A percentile compares a stretch with the other conserved stretches of the same genome.
These are phyloP conservation scores for Kwoniella shandongensis DNA, from an alignment of 768 basidiomycete species.

Conservation along the genomic window DNA sequence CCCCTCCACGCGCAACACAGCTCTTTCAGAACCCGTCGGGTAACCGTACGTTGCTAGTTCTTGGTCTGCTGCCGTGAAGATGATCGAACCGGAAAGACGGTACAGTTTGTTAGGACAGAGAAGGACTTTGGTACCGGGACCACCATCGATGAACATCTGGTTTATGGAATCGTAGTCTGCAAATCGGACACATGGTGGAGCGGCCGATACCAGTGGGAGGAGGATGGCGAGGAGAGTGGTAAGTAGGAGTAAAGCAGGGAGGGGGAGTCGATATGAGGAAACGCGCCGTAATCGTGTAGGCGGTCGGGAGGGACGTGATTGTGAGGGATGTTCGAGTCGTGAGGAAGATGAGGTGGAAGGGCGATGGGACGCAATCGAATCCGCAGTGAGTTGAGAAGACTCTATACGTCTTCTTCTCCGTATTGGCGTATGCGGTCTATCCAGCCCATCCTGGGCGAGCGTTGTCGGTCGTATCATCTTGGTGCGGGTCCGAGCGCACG, in stretches of 20 bases:
- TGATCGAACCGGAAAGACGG: slow-evolving; percentile 49
- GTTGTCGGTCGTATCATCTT: too few species aligned
- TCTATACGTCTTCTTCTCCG: too few species aligned
- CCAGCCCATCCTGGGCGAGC: too few species aligned
- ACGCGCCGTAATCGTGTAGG: background rate
- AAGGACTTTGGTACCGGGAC: slow-evolving; percentile 53
- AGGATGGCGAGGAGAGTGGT: slow-evolving; percentile 3
- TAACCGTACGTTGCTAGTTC: slow-evolving; percentile 56
- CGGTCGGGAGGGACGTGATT: background rate
- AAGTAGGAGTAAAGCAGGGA: slow-evolving; percentile 11
- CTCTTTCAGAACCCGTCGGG: slow-evolving; percentile 53
- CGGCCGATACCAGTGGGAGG: slow-evolving; percentile 23
- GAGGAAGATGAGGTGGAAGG: background rate
- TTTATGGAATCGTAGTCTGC: slow-evolving; percentile 52
- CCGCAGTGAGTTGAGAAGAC: too few species aligned
- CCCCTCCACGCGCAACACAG: slow-evolving; percentile 49
- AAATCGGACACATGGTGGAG: slow-evolving; percentile 37
- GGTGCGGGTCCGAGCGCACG: too few species aligned
- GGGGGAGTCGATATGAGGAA: background rate
- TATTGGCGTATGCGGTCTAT: too few species aligned
- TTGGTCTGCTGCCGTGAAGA: slow-evolving; percentile 54
- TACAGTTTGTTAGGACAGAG: slow-evolving; percentile 50
- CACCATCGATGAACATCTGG: slow-evolving; percentile 51
- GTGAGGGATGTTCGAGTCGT: background rate
- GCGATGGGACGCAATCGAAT: too few species aligned